These are phyloP conservation scores for Sugiyamaella mastotermitis DNA, from an alignment of 805 yeast genomes.

Conservation along the genomic window DNA sequence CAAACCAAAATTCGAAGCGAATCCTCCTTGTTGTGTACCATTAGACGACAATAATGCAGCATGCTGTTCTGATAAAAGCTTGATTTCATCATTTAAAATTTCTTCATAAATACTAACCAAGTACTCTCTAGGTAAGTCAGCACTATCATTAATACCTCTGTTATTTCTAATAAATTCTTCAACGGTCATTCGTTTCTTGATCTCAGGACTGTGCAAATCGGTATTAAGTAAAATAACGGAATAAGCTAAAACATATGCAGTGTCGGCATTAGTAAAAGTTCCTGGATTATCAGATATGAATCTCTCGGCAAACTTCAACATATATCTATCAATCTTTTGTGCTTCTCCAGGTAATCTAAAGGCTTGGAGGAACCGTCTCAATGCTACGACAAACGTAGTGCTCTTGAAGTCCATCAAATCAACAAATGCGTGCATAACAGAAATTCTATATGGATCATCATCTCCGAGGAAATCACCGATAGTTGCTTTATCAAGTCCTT, in stretches of 20 bases:
- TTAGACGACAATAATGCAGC: slow-evolving; percentile 72
- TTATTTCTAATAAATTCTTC: slow-evolving; percentile 85
- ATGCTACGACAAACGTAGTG: slow-evolving; percentile 72
- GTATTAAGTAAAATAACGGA: slow-evolving; percentile 92
- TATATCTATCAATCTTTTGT: slow-evolving; percentile 92
- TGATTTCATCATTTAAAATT: slow-evolving; percentile 79
- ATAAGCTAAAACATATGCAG: slow-evolving; percentile 87
- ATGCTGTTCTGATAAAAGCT: slow-evolving; percentile 87
- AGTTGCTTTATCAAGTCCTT: slow-evolving; percentile 72
- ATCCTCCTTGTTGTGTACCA: slow-evolving; percentile 29
- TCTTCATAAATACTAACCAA: slow-evolving; percentile 68
- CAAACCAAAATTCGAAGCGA: slow-evolving; percentile 30
- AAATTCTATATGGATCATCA: slow-evolving; percentile 69
- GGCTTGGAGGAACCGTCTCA: slow-evolving; percentile 75
- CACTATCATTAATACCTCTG: slow-evolving; percentile 87
- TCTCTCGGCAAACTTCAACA: slow-evolving; percentile 95
- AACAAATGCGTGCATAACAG: slow-evolving; percentile 89
- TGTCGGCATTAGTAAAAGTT: slow-evolving; percentile 86
- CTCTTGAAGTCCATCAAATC: slow-evolving; percentile 74
- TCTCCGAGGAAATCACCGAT: slow-evolving; percentile 93
- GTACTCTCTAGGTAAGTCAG: slow-evolving; percentile 70
- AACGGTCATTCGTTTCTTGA: slow-evolving; percentile 78
- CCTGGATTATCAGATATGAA: slow-evolving; percentile 82
- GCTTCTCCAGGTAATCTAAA: slow-evolving; percentile 98
- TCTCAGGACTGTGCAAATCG: slow-evolving; percentile 85